Evolutionary conservation across 441 rosid species (phyloP).

Genomic region (Eutrema salsugineum): DNA sequence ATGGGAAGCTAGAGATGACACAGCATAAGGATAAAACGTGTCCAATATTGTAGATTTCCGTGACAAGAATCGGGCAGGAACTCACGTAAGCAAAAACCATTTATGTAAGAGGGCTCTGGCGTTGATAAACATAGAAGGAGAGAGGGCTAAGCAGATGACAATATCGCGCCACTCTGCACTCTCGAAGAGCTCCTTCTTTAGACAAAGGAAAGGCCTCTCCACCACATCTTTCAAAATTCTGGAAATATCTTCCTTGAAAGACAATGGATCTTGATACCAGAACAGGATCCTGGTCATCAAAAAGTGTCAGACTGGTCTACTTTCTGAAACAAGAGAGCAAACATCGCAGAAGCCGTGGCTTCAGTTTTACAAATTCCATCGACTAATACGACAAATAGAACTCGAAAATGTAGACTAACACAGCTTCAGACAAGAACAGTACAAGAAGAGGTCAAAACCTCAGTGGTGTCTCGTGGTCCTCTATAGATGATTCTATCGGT

Average conservation of each 20-base stretch:
- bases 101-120: slow-evolving; percentile 57
- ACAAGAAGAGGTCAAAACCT: slow-evolving; percentile 41
- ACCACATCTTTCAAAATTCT: slow-evolving; percentile 46
- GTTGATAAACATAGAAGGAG: slow-evolving; percentile 30
- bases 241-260: slow-evolving; percentile 55
- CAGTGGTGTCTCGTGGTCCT: slow-evolving; percentile 41
- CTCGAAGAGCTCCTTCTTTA: slow-evolving; percentile 48
- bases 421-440: neutral
- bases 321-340: slow-evolving; percentile 26
- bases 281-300: slow-evolving; percentile 53
- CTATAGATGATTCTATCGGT: slow-evolving; percentile 39
- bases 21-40: neutral
- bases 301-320: slow-evolving; percentile 32
- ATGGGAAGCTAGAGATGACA: neutral
- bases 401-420: neutral
- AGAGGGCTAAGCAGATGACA: slow-evolving; percentile 12
- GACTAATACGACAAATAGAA: neutral
- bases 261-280: slow-evolving; percentile 69
- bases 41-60: neutral
- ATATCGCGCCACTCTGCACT: slow-evolving; percentile 50
- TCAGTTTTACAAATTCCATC: slow-evolving; percentile 2
- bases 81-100: slow-evolving; percentile 77
- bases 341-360: neutral
- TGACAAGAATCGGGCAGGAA: slow-evolving; percentile 1
- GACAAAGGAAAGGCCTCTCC: slow-evolving; percentile 66